Evolutionary conservation across 257 asterid genomes (phyloP), one percentile per base, ranked within the genome.

Genomic region (Lavandula angustifolia): DNA sequence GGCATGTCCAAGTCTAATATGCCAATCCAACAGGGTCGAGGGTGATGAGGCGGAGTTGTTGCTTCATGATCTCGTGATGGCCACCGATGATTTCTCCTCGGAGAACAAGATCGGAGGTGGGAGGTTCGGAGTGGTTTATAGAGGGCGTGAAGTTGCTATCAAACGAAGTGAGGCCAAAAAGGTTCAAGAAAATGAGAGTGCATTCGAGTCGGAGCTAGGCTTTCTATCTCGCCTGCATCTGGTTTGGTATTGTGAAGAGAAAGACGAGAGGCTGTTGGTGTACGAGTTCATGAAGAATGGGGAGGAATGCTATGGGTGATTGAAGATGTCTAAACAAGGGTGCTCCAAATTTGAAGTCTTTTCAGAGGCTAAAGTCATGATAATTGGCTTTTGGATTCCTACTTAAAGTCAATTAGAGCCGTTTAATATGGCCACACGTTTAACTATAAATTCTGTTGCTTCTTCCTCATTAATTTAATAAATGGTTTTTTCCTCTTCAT

Each of bases 251-350:
- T 91, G 97, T 12, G 91, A 91, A 32, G 96, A 91, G 57, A 62
- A 80, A 63, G 97, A 91, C 1, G 97, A 91, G 42, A 70, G 95
- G 75, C 80, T 91, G 6, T 65, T 91, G 49, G 97, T 91, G 5
- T 91, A 91, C 8, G 96, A 91, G 66, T 87, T 60, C 48, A 87
- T 91, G 97, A 91, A 91, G 70, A 85, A 91, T 42, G 97, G 97
- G 12, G 97, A n/a, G n/a, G n/a, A n/a, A n/a, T n/a, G n/a, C n/a
- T n/a, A n/a, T n/a, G n/a, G n/a, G n/a, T n/a, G n/a, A n/a, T n/a
- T n/a, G n/a, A n/a, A n/a, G n/a, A n/a, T n/a, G n/a, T n/a, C n/a
- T 9, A 0, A 43, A 11, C 4, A 43, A 12, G 49, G 16, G 49
- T 12, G 49, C 17, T 11, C 49, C 49, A 11, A 43, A 3, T 42